Base-by-base conservation (phyloP, 768 basidiomycete species). In the Termitomyces sp. region DNA sequence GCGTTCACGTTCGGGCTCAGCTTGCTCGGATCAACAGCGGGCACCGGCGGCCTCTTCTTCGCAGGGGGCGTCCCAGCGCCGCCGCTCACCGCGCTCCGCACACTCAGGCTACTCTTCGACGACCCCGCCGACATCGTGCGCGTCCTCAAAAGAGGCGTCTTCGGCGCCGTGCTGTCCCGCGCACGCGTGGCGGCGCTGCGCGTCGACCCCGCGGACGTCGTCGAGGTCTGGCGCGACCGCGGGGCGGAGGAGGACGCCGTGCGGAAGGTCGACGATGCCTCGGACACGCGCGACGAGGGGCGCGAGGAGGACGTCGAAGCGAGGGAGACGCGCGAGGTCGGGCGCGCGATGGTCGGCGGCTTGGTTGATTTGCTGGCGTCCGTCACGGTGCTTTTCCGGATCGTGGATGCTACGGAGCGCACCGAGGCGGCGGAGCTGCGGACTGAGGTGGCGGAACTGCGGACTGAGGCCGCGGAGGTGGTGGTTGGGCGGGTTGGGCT, bases 251-350 rank as follows among this genome's bases (percentile, higher is more conserved):
- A 61, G 41, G 75, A 50, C 6, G 80, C 77, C 3, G 79, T 80
- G 57, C 75, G 76, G 66, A 80, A 84, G 3, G 77, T 73, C 49
- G 58, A 61, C 1, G 60, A 64, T 12, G 51, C 59, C 6, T 61
- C 57, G 15, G 52, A 59, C 7, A 58, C 55, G 54, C 53, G 41
- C 2, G 60, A 63, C 0, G 69, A 69, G 12, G 67, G 58, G n/a
- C 53, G 56, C 5, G 60, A 41, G 29, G 50, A 44, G 1, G 55
- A 45, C 2, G 63, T 46, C 4, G 62, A 58, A 2, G 60, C 54
- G 8, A 51, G 36, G 15, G 64, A 62, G 28, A 46, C 45, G 1
- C 68, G 57, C 12, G 70, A 69, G 2, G 65, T 64, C 1, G 68
- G 66, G 3, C 69, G 58, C 13, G 66, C 61, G 8, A 60, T 44